Conservation (phyloP, 345 rosid species). For the Euphorbia tirucalli region DNA sequence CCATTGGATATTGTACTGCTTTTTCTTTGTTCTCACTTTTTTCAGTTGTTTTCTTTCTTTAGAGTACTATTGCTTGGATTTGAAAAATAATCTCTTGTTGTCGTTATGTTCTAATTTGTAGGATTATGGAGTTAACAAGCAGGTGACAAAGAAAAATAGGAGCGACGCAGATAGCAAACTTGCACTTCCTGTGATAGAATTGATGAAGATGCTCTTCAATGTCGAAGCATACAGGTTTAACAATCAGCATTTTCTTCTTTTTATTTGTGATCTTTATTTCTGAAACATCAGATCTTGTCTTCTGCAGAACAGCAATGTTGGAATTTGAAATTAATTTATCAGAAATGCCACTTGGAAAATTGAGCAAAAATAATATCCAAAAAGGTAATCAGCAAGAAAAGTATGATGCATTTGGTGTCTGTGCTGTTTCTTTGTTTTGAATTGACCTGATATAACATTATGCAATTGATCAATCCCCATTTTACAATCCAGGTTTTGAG, state of each 20-base stretch:
- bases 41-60: not conserved
- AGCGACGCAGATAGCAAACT: constrained; percentile 53
- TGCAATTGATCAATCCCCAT: constrained; percentile 7
- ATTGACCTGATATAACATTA: constrained; percentile 16
- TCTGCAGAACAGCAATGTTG: constrained; percentile 92
- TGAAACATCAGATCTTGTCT: constrained; percentile 24
- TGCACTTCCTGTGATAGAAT: constrained; percentile 61
- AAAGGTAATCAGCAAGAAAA: constrained; percentile 47
- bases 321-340: constrained; percentile 95
- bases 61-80: not conserved
- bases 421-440: not conserved
- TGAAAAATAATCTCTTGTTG: not conserved
- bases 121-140: constrained; percentile 92
- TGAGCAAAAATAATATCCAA: constrained; percentile 83
- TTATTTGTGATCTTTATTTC: constrained; percentile 9
- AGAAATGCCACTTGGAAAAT: constrained; percentile 98
- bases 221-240: constrained; percentile 82
- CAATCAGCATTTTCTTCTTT: constrained; percentile 6
- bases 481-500: constrained; percentile 65
- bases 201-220: constrained; percentile 89
- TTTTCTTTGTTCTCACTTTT: constrained; percentile 13
- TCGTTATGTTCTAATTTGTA: constrained; percentile 27
- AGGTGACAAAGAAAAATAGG: constrained; percentile 40
- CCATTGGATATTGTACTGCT: constrained; percentile 82
- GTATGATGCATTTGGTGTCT: constrained; percentile 9